Base-by-base conservation (phyloP, 2,329 filamentous ascomycete genomes). In the Moelleriella libera region DNA sequence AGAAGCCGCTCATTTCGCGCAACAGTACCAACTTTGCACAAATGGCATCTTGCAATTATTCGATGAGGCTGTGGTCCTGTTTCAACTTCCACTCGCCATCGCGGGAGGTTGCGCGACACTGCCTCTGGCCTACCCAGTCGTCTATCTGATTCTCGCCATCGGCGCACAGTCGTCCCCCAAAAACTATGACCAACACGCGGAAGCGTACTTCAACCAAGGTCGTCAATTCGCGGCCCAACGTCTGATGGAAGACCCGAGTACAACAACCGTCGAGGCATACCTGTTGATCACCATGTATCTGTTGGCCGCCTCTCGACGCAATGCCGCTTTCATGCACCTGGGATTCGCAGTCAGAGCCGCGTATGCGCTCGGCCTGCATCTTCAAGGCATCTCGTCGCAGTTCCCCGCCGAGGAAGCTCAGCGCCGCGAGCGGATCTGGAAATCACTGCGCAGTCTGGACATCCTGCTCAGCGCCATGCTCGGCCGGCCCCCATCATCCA, bases 301-400 rank as follows among this genome's bases (percentile, higher is more conserved):
- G 68, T 65, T 78, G 3, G 75, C 73, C 0, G 72, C 73, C 4
- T 80, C 76, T 46, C 72, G 74, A 32, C 65, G 76, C 7, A 80
- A 80, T 48, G 68, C 76, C 0, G 77, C 77, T 0, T 82, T 78
- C 47, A 79, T 82, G 73, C 81, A 81, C 48, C 58, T 82, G 2
- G 77, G 77, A 0, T 70, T 81, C 7, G 77, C 78, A 1, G 67
- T 72, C 0, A 70, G 75, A 47, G 73, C 76, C 1, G 76, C 78
- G 0, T 70, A 73, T 4, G 74, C 75, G 0, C 54, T 82, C 0
- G 78, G 78, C 0, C 54, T 81, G 6, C 75, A 80, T 42, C 56
- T 30, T 54, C 55, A 5, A 54, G 55, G 30, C 50, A 57, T 49
- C 6, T 49, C 48, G 2, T 29, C 37, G 41, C 46, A 54, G 0